Evolutionary conservation across 225 moss, liverwort and hornwort species (phyloP).

Genomic region (Marchantia paleacea): DNA sequence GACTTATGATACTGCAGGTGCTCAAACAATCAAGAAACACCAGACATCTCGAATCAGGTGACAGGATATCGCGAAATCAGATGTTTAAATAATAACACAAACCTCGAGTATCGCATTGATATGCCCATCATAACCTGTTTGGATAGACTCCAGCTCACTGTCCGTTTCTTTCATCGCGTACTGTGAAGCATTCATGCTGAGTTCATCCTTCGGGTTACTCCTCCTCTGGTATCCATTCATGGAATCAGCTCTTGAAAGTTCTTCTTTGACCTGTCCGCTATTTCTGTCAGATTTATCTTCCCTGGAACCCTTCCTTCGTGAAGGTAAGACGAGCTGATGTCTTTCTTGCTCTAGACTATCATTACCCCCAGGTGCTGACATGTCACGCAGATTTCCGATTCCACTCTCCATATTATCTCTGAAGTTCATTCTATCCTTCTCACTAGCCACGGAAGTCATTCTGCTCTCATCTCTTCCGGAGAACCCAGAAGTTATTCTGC

Average conservation of each 20-base stretch:
- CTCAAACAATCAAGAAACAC: neutral
- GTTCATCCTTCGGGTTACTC: constrained; percentile 47
- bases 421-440: constrained; percentile 67
- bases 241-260: constrained; percentile 33
- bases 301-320: constrained; percentile 59
- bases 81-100: neutral
- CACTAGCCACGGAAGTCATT: constrained; percentile 41
- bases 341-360: constrained; percentile 67
- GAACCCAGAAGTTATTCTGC: constrained; percentile 40
- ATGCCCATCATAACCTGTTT: constrained; percentile 82
- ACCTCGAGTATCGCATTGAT: constrained; percentile 97
- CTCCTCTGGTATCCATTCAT: constrained; percentile 38
- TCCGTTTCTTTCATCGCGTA: constrained; percentile 36
- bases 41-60: neutral
- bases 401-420: constrained; percentile 51
- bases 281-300: constrained; percentile 72
- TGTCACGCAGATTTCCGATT: constrained; percentile 49
- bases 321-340: constrained; percentile 59
- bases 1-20: neutral
- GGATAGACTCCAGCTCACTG: constrained; percentile 61
- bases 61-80: neutral
- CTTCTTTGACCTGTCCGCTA: constrained; percentile 42
- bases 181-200: constrained; percentile 28
- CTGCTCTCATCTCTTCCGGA: constrained; percentile 76
- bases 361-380: constrained; percentile 34